Percentiles rank a stretch among this genome's conserved stretches.
Conservation (phyloP, 805 yeast species). For the Monosporozyma servazzii region DNA sequence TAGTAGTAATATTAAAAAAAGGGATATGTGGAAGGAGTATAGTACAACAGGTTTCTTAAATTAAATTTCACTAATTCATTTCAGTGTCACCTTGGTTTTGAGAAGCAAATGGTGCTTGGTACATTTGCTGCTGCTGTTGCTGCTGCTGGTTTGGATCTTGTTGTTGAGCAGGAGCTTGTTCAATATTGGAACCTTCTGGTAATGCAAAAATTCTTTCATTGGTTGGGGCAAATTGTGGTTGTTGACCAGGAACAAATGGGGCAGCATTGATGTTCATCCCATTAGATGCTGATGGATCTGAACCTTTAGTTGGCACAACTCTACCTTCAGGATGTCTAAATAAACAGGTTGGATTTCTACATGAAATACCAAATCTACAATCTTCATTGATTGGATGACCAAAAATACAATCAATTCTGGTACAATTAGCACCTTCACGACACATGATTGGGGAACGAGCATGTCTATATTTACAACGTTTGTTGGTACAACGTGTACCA, state of each 20-base stretch:
- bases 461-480: conserved; percentile 75
- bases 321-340: conserved; percentile 81
- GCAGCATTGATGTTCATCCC: conserved; percentile 17
- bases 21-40: background rate
- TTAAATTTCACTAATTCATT: conserved; percentile 13
- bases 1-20: background rate
- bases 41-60: background rate
- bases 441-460: conserved; percentile 66
- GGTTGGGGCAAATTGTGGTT: conserved; percentile 27
- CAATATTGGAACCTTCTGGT: conserved; percentile 64
- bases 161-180: conserved; percentile 46
- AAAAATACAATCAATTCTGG: conserved; percentile 72
- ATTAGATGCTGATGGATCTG: conserved; percentile 4
- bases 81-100: conserved; percentile 17
- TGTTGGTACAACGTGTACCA: conserved; percentile 67
- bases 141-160: background rate
- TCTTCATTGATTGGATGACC: conserved; percentile 72
- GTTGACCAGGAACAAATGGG: conserved; percentile 14
- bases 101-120: conserved; percentile 21
- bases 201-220: conserved; percentile 67
- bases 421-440: conserved; percentile 73
- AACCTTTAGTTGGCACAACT: conserved; percentile 22
- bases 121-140: conserved; percentile 19
- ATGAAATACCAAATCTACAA: conserved; percentile 71
- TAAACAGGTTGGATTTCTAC: conserved; percentile 63